Evolutionary conservation across 2,329 filamentous ascomycete genomes (phyloP), one percentile per base, ranked within the genome.

Genomic region (Hypoxylon sp.): DNA sequence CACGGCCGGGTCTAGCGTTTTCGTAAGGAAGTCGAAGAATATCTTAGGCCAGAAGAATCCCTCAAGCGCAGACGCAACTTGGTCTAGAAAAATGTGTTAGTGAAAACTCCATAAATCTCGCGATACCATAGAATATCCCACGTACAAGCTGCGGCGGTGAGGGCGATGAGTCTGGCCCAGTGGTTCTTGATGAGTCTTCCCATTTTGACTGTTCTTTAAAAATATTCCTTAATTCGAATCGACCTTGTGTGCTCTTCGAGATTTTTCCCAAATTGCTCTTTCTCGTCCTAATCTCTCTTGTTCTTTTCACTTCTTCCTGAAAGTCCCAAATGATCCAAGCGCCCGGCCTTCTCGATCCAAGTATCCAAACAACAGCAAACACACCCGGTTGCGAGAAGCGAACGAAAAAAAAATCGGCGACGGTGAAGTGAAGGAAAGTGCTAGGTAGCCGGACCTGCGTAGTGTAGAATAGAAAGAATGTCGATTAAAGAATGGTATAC

Each of bases 101-200:
- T 64, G n/a, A n/a, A 57, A 57, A 11, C 17, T 33, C 35, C 19
- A 37, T n/a, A 10, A 55, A 52, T 59, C 35, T 57, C 35, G 11
- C 10, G 4, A 52, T 31, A 13, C n/a, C 11, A 54, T 59, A 9
- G n/a, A 26, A 37, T 42, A 53, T 57, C 31, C 59, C 6, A 80
- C 83, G 35, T 81, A 85, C 83, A 85, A 64, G 75, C 75, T 75
- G 93, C 91, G 39, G 96, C 94, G 29, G 93, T 93, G 79, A 99
- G 85, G 81, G 97, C 88, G 78, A 99, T 96, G 77, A 99, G 90
- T 69, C 96, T 92, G 74, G 94, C 96, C 94, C 94, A 97, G 85
- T 99, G 96, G 85, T 98, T 98, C 88, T 99, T 99, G 85, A 99
- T 98, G 79, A 99, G 90, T 83, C 92, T 96, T 81, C 96, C 96